Evolutionary conservation across 768 basidiomycete genomes (phyloP), one percentile per base, ranked within the genome.

Genomic region (Naematelia aurantialba): DNA sequence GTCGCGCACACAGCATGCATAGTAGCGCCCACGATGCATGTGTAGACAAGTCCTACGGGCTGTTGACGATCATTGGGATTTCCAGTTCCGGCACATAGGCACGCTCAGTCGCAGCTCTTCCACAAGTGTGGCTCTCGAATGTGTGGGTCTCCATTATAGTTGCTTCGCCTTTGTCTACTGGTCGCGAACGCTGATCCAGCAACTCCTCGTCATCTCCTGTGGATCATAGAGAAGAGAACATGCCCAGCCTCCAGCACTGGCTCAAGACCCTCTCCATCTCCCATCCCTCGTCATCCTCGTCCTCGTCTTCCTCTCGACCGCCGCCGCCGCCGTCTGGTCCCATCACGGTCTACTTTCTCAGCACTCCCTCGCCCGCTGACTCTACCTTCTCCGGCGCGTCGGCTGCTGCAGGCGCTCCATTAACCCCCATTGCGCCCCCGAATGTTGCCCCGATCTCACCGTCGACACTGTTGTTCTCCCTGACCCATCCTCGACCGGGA

Each of bases 401-500:
- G 49, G 13, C 5, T 48, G 42, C 42, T 21, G 25, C 27, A 13
- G 58, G 22, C 21, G 31, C 44, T 29, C 56, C 10, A 44, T 30
- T 31, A 1, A 19, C 47, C n/a, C 47, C 31, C 31, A 39, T 54
- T 12, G 17, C 34, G 4, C 34, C 58, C 24, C 13, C 42, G 4
- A 25, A 26, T 19, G 13, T 30, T 45, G 24, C 26, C 17, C 51
- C n/a, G 5, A 25, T 53, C 55, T 46, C 55, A 8, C 25, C 49
- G 22, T 34, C 25, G 25, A 19, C 53, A 14, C 45, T 65, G 5
- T 46, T 59, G 17, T 66, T 62, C 44, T 56, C 52, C 49, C 60
- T 70, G 14, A 65, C 63, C 22, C 70, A 61, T 42, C 67, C 63
- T 14, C 55, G 24, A 14, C 58, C 58, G 3, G 27, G 21, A 12